Conservation (phyloP, 192 early-diverging fungal genomes). For the Podila verticillata region DNA sequence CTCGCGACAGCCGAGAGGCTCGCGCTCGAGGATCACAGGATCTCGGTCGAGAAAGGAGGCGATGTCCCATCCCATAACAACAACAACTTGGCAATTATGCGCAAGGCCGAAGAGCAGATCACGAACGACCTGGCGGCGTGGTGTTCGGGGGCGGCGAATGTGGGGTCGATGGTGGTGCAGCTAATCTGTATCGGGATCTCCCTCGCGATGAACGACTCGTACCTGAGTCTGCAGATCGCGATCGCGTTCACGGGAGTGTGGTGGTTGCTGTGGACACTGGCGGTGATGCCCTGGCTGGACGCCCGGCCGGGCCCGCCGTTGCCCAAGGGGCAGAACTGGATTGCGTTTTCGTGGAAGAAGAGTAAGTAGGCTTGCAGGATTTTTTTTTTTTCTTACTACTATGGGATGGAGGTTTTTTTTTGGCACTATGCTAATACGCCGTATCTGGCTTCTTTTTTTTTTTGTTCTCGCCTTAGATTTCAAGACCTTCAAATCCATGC, state of each 20-base stretch:
- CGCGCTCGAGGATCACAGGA: not conserved
- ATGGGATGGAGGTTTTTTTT: no score
- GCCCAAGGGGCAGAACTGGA: slow-evolving; percentile 53
- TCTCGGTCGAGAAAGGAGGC: not conserved
- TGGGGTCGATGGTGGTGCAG: slow-evolving; percentile 29
- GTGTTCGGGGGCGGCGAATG: slow-evolving; percentile 33
- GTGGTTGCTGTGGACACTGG: slow-evolving; percentile 58
- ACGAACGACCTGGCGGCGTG: slow-evolving; percentile 56
- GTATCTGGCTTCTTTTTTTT: not conserved
- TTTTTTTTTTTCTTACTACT: not conserved
- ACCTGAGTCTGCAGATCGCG: slow-evolving; percentile 49
- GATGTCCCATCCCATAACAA: not conserved
- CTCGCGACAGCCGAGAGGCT: slow-evolving; percentile 23
- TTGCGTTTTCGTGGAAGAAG: slow-evolving; percentile 51
- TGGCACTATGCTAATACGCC: not conserved
- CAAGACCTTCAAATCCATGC: slow-evolving; percentile 50
- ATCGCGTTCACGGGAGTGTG: slow-evolving; percentile 56
- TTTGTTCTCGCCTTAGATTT: slow-evolving; percentile 24
- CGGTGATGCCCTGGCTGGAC: slow-evolving; percentile 45
- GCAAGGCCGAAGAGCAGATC: slow-evolving; percentile 42
- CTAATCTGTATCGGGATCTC: slow-evolving; percentile 43
- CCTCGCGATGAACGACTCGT: slow-evolving; percentile 34
- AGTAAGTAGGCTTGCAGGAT: slow-evolving; percentile 16
- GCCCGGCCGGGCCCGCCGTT: slow-evolving; percentile 57
- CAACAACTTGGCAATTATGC: not conserved